Base-by-base conservation (phyloP, 2,329 filamentous ascomycete genomes). In the Diplodia intermedia region DNA sequence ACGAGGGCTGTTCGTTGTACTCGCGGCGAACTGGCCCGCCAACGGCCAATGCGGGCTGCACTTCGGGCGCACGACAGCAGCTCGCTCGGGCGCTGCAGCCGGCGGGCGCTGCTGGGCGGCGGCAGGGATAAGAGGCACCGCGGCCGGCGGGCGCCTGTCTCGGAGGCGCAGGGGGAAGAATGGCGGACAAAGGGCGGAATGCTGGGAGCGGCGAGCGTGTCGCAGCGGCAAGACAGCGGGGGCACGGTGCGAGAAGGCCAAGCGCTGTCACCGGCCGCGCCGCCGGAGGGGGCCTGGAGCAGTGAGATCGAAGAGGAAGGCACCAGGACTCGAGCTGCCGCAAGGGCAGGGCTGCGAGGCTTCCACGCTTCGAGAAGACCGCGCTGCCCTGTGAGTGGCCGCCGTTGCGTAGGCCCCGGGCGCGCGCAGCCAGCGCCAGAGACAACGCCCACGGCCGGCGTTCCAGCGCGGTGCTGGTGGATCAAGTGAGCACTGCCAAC, bases 41-140 rank as follows among this genome's bases (percentile, higher is more conserved):
- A n/a, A 54, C 65, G 65, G 65, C 53, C 65, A 53, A 67, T 61
- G 65, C 65, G 50, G 63, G 55, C 29, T 67, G 65, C 65, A 67
- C 53, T 53, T 65, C 47, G 62, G 62, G 62, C 62, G 62, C 65
- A 67, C 65, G 33, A 54, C 65, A 67, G 65, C 47, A 61, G 55
- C 55, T 53, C 43, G 29, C 26, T 55, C 33, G 49, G 33, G 52
- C 31, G 62, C 14, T 20, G 50, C 52, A 49, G 63, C 15, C 43
- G 31, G 23, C 31, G 31, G 47, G 38, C n/a, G n/a, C 49, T 33
- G 56, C 61, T 36, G 49, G 43, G 61, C 61, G 61, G 47, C 43
- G 62, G 43, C 65, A 57, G 43, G 54, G 53, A 67, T 52, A 61
- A 60, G 40, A 38, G 33, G 43, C 55, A 47, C 29, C 43, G 54